Evolutionary conservation across 2,329 filamentous ascomycete genomes (phyloP).

Genomic region (Claviceps cyperi): DNA sequence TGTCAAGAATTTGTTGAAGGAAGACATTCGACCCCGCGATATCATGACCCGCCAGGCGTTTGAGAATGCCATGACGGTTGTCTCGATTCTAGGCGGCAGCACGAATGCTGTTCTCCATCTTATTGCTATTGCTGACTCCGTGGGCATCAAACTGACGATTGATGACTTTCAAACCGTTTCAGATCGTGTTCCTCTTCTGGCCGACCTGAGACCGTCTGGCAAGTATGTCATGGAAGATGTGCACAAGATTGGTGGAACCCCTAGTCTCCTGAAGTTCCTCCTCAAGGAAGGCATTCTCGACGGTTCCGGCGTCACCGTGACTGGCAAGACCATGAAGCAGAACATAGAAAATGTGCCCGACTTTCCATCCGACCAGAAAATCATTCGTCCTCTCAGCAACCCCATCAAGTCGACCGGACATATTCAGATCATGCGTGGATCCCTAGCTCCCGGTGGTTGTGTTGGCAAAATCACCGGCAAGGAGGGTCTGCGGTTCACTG

Average conservation of each 20-base stretch:
- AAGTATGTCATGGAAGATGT: conserved; percentile 77
- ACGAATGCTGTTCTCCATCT: conserved; percentile 78
- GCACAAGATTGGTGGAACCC: conserved; percentile 77
- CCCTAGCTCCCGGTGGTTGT: conserved; percentile 71
- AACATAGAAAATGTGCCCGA: conserved; percentile 66
- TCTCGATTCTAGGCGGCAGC: conserved; percentile 70
- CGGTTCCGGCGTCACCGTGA: conserved; percentile 68
- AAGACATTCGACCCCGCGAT: conserved; percentile 64
- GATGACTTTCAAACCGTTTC: conserved; percentile 78
- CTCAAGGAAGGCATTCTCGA: conserved; percentile 71
- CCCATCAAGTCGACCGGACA: conserved; percentile 82
- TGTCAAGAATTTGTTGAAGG: conserved; percentile 58
- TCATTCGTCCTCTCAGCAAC: conserved; percentile 67
- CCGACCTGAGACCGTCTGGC: conserved; percentile 72
- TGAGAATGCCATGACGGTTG: conserved; percentile 72
- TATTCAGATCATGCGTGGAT: conserved; percentile 75
- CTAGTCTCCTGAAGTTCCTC: conserved; percentile 75
- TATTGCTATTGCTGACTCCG: conserved; percentile 70
- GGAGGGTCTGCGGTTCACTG: conserved; percentile 71
- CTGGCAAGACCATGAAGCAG: conserved; percentile 76
- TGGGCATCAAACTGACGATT: conserved; percentile 68
- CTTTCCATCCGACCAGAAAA: conserved; percentile 61
- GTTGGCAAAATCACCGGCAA: conserved; percentile 93
- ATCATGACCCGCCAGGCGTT: conserved; percentile 71
- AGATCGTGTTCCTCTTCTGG: conserved; percentile 64